Percentiles rank a stretch among this genome's conserved stretches.
Conservation (phyloP, 2,329 filamentous ascomycete genomes). For the Trichophyton verrucosum region DNA sequence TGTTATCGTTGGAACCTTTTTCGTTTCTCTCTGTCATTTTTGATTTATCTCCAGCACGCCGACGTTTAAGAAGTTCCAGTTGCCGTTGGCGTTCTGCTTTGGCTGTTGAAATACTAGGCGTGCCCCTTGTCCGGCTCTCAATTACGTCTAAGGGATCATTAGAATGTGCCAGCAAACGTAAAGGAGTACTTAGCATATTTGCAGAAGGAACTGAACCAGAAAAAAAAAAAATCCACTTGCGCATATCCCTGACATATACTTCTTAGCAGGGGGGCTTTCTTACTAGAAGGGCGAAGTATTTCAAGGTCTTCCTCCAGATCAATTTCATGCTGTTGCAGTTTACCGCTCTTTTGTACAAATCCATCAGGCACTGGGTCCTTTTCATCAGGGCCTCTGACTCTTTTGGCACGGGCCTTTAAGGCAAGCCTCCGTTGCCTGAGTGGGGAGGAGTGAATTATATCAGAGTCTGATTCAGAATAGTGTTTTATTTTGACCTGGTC, state of each 20-base stretch:
- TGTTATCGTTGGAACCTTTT: constrained; percentile 5
- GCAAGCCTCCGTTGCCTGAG: constrained; percentile 18
- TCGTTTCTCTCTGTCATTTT: neutral
- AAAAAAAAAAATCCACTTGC: neutral
- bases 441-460: constrained; percentile 20
- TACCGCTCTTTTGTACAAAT: neutral
- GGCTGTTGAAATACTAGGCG: constrained; percentile 26
- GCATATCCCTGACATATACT: neutral
- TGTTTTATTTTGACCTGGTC: constrained; percentile 19
- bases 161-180: constrained; percentile 5
- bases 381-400: neutral
- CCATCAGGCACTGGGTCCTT: too few species aligned
- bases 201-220: neutral
- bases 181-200: neutral
- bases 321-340: constrained; percentile 21
- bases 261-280: neutral
- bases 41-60: constrained; percentile 28
- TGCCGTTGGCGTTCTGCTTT: constrained; percentile 29
- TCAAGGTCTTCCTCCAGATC: constrained; percentile 36
- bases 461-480: constrained; percentile 19
- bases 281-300: constrained; percentile 35
- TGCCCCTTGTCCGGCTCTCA: constrained; percentile 31
- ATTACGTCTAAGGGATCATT: constrained; percentile 22
- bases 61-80: constrained; percentile 32
- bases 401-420: constrained; percentile 5